phyloP scores from a whole-genome alignment of 2,329 filamentous ascomycete species.

The Elsinoe arachidis region DNA sequence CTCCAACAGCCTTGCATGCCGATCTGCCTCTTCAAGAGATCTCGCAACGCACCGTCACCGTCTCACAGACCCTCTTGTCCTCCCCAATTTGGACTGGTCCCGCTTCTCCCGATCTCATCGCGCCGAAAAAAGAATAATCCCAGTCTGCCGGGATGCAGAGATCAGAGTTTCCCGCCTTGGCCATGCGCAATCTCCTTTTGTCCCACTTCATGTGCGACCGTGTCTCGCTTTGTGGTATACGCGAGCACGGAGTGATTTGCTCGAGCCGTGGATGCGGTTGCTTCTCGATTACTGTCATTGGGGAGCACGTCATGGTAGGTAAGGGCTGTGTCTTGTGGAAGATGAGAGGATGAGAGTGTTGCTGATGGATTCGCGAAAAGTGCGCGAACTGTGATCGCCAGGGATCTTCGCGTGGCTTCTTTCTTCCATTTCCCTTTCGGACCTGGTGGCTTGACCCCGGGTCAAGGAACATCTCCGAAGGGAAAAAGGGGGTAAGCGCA shows the following conservation, averaged over 20 bases:
- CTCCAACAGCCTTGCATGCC: neutral
- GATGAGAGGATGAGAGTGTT: neutral
- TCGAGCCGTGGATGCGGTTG: neutral
- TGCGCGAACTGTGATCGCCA: constrained; percentile 3
- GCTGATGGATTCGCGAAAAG: neutral
- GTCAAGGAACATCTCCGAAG: neutral
- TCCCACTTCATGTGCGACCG: neutral
- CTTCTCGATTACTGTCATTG: neutral
- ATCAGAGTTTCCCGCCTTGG: neutral
- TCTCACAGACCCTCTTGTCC: neutral
- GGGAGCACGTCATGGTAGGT: neutral
- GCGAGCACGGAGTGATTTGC: neutral
- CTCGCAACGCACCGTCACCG: too few relatives aligned
- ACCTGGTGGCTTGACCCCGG: neutral
- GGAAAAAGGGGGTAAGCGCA: neutral
- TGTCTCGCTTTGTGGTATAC: neutral
- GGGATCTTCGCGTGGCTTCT: constrained; percentile 5
- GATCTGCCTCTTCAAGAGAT: neutral
- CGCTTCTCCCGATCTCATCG: neutral
- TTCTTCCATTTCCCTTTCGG: neutral
- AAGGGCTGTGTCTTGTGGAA: neutral
- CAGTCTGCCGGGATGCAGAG: neutral
- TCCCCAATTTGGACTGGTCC: neutral
- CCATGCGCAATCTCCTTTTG: constrained; percentile 6
- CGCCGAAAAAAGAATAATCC: neutral